A percentile compares a stretch with the other conserved stretches of the same genome.
Evolutionary conservation across 1,284 basidiomycete genomes (phyloP).

Genomic region (Rhizoctonia solani): DNA sequence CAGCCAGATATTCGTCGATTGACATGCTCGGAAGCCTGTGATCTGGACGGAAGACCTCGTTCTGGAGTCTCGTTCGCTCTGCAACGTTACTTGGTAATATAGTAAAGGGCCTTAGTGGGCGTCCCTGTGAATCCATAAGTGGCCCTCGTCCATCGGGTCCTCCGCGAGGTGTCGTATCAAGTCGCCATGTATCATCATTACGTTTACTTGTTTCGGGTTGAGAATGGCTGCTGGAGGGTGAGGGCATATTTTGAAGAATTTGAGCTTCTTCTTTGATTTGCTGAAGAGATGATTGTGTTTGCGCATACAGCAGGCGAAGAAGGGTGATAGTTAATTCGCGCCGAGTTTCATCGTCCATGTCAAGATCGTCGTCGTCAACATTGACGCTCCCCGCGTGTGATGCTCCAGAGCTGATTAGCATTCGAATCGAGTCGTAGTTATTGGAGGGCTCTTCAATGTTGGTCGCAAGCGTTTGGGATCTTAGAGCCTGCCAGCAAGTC

Average conservation of each 20-base stretch:
- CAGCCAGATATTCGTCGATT: constrained; percentile 91
- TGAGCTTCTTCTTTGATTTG: constrained; percentile 64
- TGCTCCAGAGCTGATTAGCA: constrained; percentile 16
- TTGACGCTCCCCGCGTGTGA: constrained; percentile 2
- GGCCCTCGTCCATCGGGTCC: constrained; percentile 60
- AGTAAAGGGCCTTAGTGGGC: constrained; percentile 86
- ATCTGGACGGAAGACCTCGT: constrained; percentile 84
- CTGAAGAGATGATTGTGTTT: constrained; percentile 55
- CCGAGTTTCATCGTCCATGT: constrained; percentile 63
- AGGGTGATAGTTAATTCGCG: constrained; percentile 71
- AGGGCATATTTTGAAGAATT: constrained; percentile 66
- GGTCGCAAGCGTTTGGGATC: constrained; percentile 48
- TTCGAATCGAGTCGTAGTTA: constrained; percentile 29
- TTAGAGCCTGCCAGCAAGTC: constrained; percentile 52
- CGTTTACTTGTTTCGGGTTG: background rate
- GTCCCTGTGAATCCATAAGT: constrained; percentile 73
- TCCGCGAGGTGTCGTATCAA: constrained; percentile 57
- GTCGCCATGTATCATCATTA: constrained; percentile 67
- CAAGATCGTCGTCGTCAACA: constrained; percentile 56
- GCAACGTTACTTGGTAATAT: constrained; percentile 73
- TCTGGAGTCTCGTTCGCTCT: constrained; percentile 70
- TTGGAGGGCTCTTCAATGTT: constrained; percentile 38
- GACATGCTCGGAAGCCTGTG: constrained; percentile 94
- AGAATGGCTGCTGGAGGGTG: background rate
- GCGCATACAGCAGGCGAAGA: constrained; percentile 72